Base-by-base conservation (phyloP, 2,329 filamentous ascomycete species). In the Sclerotinia spermophila region DNA sequence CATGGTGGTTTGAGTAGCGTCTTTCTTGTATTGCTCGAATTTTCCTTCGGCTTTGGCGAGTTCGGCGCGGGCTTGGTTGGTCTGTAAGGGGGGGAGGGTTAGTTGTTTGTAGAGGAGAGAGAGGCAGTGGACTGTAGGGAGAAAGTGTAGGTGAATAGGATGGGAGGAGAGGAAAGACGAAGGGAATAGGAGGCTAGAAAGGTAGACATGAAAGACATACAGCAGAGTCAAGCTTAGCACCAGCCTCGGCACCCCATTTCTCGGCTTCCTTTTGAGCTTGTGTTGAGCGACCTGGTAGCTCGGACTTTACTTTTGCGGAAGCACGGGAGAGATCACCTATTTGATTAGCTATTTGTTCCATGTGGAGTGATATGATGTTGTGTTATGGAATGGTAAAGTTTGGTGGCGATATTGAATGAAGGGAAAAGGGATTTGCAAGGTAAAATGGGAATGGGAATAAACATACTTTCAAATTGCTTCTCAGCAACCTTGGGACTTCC, bases 391-490 rank as follows among this genome's bases (percentile, higher is more conserved):
- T 27, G 33, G 40, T 8, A 24, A 17, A n/a, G 11, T 19, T n/a
- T n/a, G 51, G 38, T 67, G 65, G 38, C 51, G 38, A 67, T 11
- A n/a, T 67, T n/a, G 13, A 6, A 42, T 42, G 7, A 24, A 38
- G 13, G 17, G 19, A n/a, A n/a, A 3, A 51, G 38, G 21, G 8
- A 35, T 24, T 24, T 19, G 5, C 24, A 19, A 56, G 51, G 24
- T 8, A 24, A 48, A 13, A 38, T 33, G 33, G 51, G 33, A 17
- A 48, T 59, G 42, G n/a, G 42, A 56, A 61, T 8, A 1, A 35
- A 83, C 89, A 60, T 83, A 97, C 95, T 87, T 84, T 97, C 92
- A 76, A 92, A 86, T 81, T 96, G 86, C 85, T 95, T 92, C 86
- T 94, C 89, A n/a, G 94, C 95, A 65, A 87, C 89, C 81, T 91